Evolutionary conservation across 495 filamentous ascomycete genomes (phyloP), one percentile per base, ranked within the genome.

Genomic region (Penicillium diatomitis): DNA sequence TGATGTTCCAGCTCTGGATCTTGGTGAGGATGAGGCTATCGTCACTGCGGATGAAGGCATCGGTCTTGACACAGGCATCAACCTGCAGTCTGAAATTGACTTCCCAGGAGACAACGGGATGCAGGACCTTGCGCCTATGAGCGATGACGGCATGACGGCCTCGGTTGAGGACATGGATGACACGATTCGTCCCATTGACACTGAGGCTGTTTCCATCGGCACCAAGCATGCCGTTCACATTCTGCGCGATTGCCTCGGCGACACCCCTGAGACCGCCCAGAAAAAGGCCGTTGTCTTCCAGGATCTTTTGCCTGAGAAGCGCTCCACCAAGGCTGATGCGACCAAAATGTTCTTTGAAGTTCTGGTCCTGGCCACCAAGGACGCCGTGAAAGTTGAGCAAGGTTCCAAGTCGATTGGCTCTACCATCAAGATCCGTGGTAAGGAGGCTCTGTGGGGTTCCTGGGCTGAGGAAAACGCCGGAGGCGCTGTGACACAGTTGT

Each of bases 301-400:
- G 62, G 87, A 96, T 35, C 76, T 98, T 40, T 76, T 96, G 2
- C 92, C 92, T 1, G 87, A 91, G 68, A 63, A 71, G 43, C 80
- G 74, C 45, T 88, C 92, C 2, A 84, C 77, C 44, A 84, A 86
- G 58, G 82, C 82, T 8, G 92, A 97, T 55, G 94, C 94, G 3
- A 96, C 92, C 36, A 95, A 95, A 74, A 95, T 98, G 91, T 98
- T 98, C 71, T 97, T 97, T 51, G 94, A 98, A 68, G 82, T 90
- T 34, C 72, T 98, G 37, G 92, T 97, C 4, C 72, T 98, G 43
- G 94, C 94, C 8, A 98, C 92, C 8, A 97, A 97, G 74, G 94
- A 97, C 67, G 92, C 92, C 34, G 86, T 98, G 60, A 91, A 95
- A 63, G 87, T 96, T n/a, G 90, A 96, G 60, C 92, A 98, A 68